Percentiles rank a stretch among this genome's conserved stretches.
Conservation (phyloP, 495 filamentous ascomycete genomes). For the Neurospora sp. region DNA sequence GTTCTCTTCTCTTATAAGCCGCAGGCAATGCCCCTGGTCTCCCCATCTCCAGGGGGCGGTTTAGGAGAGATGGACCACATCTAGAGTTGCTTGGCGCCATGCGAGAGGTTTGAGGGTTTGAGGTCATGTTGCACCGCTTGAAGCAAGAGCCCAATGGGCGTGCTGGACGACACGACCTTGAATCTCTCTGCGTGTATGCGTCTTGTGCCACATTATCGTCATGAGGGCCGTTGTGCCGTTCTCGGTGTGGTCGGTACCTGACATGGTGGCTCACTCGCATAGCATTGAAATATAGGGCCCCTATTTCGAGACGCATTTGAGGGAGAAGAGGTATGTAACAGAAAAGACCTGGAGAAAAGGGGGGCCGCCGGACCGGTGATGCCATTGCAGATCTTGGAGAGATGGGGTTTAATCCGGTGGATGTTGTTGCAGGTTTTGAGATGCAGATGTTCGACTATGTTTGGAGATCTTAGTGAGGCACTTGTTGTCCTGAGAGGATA, state of each 20-base stretch:
- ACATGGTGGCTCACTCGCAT: not conserved
- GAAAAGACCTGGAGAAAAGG: not conserved
- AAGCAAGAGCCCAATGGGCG: not conserved
- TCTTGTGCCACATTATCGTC: not conserved
- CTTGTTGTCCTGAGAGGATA: not conserved
- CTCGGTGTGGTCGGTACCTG: not conserved
- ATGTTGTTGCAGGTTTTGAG: not conserved
- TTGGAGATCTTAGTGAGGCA: not conserved
- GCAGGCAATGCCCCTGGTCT: not conserved
- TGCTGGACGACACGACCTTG: not conserved
- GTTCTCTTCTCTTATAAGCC: not conserved
- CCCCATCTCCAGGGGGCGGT: not conserved
- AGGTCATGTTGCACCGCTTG: not conserved
- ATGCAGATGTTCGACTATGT: not conserved
- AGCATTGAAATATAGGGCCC: not conserved
- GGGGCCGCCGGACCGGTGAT: not conserved
- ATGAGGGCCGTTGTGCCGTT: not conserved
- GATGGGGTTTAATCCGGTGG: not conserved
- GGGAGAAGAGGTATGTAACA: not conserved
- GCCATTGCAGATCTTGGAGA: not conserved
- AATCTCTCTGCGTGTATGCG: not conserved
- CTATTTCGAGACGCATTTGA: not conserved
- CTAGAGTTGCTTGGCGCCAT: not conserved
- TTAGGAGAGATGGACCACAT: not conserved
- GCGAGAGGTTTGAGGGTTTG: not conserved